Conservation (phyloP, 1,139 yeast species). For the Hanseniaspora gamundiae region DNA sequence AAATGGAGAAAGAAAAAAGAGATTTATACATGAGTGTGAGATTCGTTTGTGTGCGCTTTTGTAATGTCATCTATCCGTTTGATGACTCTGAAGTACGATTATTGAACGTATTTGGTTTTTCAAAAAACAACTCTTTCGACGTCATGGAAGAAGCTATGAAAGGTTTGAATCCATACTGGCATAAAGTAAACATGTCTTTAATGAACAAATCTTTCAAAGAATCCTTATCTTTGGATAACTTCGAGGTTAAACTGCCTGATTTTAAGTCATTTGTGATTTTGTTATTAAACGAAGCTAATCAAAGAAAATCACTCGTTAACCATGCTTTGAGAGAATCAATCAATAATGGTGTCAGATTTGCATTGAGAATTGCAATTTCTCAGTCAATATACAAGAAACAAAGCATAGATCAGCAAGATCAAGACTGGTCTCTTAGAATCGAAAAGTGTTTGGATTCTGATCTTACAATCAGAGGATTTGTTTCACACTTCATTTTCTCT, state of each 20-base stretch:
- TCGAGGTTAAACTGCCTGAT: slow-evolving; percentile 33
- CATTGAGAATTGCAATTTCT: slow-evolving; percentile 48
- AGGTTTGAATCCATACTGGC: slow-evolving; percentile 71
- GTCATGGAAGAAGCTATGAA: slow-evolving; percentile 68
- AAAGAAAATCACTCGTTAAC: slow-evolving; percentile 20
- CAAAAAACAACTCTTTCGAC: slow-evolving; percentile 49
- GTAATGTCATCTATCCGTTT: slow-evolving; percentile 57
- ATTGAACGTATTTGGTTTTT: slow-evolving; percentile 55
- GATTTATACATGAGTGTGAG: slow-evolving; percentile 33
- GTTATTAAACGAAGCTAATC: slow-evolving; percentile 23
- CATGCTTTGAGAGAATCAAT: slow-evolving; percentile 27
- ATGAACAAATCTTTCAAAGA: slow-evolving; percentile 35
- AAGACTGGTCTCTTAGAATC: slow-evolving; percentile 60
- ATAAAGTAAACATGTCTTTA: slow-evolving; percentile 31
- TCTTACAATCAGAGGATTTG: slow-evolving; percentile 33
- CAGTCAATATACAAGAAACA: slow-evolving; percentile 39
- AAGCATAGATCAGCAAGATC: slow-evolving; percentile 55
- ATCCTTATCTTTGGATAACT: slow-evolving; percentile 29
- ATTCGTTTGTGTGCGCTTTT: slow-evolving; percentile 53
- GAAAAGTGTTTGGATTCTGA: slow-evolving; percentile 66
- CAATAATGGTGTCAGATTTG: slow-evolving; percentile 35
- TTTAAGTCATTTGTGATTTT: slow-evolving; percentile 28
- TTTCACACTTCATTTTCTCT: slow-evolving; percentile 21
- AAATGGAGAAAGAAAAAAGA: slow-evolving; percentile 15
- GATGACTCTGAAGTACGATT: slow-evolving; percentile 56